These are phyloP conservation scores for Eucalyptus curtisii DNA, from an alignment of 345 rosid species.

Conservation along the genomic window DNA sequence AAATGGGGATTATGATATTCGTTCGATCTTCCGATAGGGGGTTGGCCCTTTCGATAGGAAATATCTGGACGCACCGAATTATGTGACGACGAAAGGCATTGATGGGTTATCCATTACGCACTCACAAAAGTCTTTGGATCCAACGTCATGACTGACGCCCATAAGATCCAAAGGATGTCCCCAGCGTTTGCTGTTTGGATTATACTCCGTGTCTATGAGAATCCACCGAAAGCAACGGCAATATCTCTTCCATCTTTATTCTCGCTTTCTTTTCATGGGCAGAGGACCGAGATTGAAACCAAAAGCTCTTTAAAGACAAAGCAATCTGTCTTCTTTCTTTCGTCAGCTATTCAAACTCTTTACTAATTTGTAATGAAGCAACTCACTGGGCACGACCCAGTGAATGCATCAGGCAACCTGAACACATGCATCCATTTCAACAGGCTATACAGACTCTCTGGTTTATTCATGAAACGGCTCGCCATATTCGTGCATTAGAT, in stretches of 20 bases:
- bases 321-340: not conserved
- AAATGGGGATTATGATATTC: not conserved
- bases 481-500: not conserved
- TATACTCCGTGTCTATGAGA: not conserved
- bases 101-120: fast-evolving
- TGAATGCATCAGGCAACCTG: not conserved
- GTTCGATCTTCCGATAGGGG: not conserved
- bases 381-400: not conserved
- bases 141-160: not conserved
- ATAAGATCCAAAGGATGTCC: not conserved
- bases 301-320: not conserved
- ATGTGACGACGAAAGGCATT: not conserved
- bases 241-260: not conserved
- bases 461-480: not conserved
- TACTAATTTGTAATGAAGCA: not conserved
- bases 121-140: not conserved
- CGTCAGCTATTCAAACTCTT: not conserved
- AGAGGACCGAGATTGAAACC: not conserved
- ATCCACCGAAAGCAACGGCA: not conserved
- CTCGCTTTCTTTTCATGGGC: not conserved
- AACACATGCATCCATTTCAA: not conserved
- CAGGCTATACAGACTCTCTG: not conserved
- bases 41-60: not conserved
- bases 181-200: not conserved
- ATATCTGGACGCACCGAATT: not conserved